Base-by-base conservation (phyloP, 495 filamentous ascomycete species). In the Penicillium mononematosum region DNA sequence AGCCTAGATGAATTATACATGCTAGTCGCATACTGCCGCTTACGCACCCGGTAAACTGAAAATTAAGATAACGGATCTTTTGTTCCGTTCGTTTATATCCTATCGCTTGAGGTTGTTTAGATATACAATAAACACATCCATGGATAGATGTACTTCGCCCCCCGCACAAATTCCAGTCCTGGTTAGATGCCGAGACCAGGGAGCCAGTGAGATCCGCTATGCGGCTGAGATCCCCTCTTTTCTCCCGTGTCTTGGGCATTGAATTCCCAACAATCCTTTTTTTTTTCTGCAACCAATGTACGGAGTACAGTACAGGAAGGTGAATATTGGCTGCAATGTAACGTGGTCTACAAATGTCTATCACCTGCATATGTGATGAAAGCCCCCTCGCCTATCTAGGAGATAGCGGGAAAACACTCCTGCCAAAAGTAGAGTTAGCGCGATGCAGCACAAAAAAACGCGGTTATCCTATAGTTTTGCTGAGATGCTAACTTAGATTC, bases 151-250 rank as follows among this genome's bases (percentile, higher is more conserved):
- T 39, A 17, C 36, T 17, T 17, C 36, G 36, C 16, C n/a, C 34
- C 22, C 36, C 36, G n/a, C 36, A 39, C 36, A 17, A 39, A n/a
- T 17, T 17, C 36, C 36, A 39, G 36, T 6, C 16, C n/a, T 39
- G n/a, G 8, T 39, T 39, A 39, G 36, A 39, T 17, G 5, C 36
- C 36, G 16, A 0, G 36, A 9, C n/a, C n/a, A 24, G 10, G 19
- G 22, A 24, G 19, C 42, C 20, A 12, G 41, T 44, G 17, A 22
- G 11, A 44, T 42, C n/a, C 20, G 36, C 36, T 42, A 29, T 52
- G 50, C 50, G 50, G 36, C 50, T 52, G 50, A 31, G 24, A 52
- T 41, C n/a, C 50, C 36, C 50, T 12, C 5, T 2, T 20, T 17
- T 29, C 6, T 14, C 45, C 45, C 45, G 27, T 48, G 45, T 32